Evolutionary conservation across 2,329 filamentous ascomycete genomes (phyloP).

Genomic region (Alternaria sp.): DNA sequence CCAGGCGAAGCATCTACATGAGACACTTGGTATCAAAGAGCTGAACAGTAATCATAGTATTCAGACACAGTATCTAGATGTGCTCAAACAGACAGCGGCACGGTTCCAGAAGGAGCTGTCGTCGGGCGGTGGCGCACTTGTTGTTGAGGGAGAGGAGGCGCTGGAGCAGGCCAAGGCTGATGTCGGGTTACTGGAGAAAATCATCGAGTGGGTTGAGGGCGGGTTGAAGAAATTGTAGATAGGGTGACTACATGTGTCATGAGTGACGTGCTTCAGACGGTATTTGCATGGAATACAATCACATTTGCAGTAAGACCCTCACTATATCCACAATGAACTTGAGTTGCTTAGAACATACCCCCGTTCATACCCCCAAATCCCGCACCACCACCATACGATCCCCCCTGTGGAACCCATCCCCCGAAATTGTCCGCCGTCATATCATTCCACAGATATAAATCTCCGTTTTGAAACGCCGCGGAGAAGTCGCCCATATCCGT

Average conservation of each 20-base stretch:
- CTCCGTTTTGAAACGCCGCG: constrained; percentile 43
- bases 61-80: constrained; percentile 51
- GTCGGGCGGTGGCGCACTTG: constrained; percentile 44
- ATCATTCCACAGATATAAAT: constrained; percentile 48
- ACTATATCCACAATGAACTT: not conserved
- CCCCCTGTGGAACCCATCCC: constrained; percentile 38
- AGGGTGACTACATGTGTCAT: not conserved
- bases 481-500: constrained; percentile 43
- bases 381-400: constrained; percentile 30
- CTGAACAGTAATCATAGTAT: constrained; percentile 50
- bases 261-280: not conserved
- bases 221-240: constrained; percentile 15
- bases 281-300: not conserved
- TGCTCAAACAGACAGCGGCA: constrained; percentile 48
- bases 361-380: constrained; percentile 32
- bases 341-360: constrained; percentile 15
- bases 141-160: constrained; percentile 46
- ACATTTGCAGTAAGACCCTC: not conserved
- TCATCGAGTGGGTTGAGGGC: constrained; percentile 37
- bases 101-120: constrained; percentile 48
- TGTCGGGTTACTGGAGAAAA: constrained; percentile 44
- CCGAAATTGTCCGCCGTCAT: constrained; percentile 40
- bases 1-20: constrained; percentile 56
- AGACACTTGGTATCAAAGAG: constrained; percentile 54
- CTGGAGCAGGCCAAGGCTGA: constrained; percentile 43